phyloP scores from a whole-genome alignment of 2,329 filamentous ascomycete species.

The Neofusicoccum umdonicola region DNA sequence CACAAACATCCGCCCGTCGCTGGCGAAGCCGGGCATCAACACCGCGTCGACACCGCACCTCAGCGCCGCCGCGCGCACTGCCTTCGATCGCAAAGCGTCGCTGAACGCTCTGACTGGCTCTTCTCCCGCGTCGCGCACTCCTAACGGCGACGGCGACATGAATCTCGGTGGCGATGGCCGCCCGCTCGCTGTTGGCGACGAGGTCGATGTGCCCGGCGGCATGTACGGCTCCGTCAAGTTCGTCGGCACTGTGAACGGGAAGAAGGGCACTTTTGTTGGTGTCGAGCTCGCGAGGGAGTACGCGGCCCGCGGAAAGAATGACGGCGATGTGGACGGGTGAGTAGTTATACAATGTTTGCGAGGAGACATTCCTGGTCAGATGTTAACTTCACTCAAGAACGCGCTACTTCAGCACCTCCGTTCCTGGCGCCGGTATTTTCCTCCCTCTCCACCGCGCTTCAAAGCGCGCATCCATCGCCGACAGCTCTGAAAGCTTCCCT shows the following conservation, averaged over 20 bases:
- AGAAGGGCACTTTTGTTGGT: conserved; percentile 87
- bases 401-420: conserved; percentile 76
- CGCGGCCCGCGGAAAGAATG: conserved; percentile 86
- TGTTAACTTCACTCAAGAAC: conserved; percentile 36
- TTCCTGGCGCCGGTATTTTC: conserved; percentile 87
- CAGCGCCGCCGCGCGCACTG: conserved; percentile 39
- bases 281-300: conserved; percentile 84
- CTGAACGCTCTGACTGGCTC: conserved; percentile 64
- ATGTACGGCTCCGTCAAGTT: conserved; percentile 92
- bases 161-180: conserved; percentile 46
- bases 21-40: conserved; percentile 31
- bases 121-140: conserved; percentile 27
- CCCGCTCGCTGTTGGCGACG: conserved; percentile 72
- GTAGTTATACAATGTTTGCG: conserved; percentile 26
- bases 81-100: conserved; percentile 67
- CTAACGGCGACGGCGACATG: not conserved
- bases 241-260: conserved; percentile 80
- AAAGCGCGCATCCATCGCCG: conserved; percentile 60
- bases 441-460: conserved; percentile 79
- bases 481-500: conserved; percentile 56
- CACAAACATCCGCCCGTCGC: conserved; percentile 37
- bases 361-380: not conserved
- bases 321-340: conserved; percentile 91
- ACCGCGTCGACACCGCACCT: conserved; percentile 45
- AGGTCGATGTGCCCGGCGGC: conserved; percentile 86